phyloP scores from a whole-genome alignment of 2,329 filamentous ascomycete genomes.

The Aspergillus phoenicis region DNA sequence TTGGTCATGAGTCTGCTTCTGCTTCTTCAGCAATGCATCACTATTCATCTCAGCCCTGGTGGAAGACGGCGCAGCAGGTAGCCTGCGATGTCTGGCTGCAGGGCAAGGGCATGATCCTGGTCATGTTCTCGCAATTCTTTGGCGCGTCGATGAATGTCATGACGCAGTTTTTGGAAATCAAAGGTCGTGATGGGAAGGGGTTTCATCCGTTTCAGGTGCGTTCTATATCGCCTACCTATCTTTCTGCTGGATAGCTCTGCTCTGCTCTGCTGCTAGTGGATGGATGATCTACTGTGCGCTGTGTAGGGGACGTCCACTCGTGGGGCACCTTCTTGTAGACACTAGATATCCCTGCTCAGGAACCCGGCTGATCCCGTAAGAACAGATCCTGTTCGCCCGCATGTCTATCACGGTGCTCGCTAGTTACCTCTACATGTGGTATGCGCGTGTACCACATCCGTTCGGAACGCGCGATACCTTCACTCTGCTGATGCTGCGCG shows the following conservation, averaged over 20 bases:
- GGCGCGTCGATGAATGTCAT: conserved; percentile 83
- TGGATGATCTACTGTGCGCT: not conserved
- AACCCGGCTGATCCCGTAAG: not conserved
- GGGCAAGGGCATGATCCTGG: conserved; percentile 73
- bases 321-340: not conserved
- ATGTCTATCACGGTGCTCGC: conserved; percentile 73
- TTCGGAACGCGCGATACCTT: conserved; percentile 69
- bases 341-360: not conserved
- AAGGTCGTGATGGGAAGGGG: conserved; percentile 65
- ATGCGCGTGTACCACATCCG: conserved; percentile 65
- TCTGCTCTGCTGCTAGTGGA: not conserved
- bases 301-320: not conserved
- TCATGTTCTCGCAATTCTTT: conserved; percentile 77
- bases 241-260: not conserved
- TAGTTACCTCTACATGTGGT: conserved; percentile 74
- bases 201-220: conserved; percentile 76
- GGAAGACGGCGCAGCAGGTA: conserved; percentile 26
- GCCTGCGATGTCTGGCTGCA: conserved; percentile 54
- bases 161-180: conserved; percentile 71
- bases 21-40: not conserved
- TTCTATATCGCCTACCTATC: conserved; percentile 1
- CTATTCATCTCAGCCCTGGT: conserved; percentile 13
- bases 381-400: conserved; percentile 71
- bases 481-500: conserved; percentile 67
- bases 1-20: not conserved